Percentiles rank a stretch among this genome's conserved stretches.
These are phyloP conservation scores for Elsinoe arachidis DNA, from an alignment of 2,329 filamentous ascomycete genomes.

Conservation along the genomic window DNA sequence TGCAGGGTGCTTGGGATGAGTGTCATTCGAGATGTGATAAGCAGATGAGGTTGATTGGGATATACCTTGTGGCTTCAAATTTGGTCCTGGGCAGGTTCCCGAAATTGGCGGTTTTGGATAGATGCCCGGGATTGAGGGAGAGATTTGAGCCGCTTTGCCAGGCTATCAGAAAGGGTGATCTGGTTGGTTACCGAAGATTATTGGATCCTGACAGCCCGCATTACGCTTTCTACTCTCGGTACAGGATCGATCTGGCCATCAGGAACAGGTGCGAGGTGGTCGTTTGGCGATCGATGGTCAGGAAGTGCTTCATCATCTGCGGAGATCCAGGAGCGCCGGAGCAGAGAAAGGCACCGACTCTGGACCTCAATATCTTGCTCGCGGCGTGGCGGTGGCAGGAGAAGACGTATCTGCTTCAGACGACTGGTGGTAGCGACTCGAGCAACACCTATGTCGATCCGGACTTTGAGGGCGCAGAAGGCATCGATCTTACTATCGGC, in stretches of 20 bases:
- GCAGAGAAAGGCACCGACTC: conserved; percentile 56
- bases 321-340: conserved; percentile 58
- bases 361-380: conserved; percentile 63
- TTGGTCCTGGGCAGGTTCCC: conserved; percentile 80
- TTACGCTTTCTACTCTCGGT: conserved; percentile 65
- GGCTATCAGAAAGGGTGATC: conserved; percentile 65
- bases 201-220: conserved; percentile 47
- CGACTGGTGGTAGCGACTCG: conserved; percentile 20
- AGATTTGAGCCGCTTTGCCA: conserved; percentile 66
- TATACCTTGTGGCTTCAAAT: conserved; percentile 74
- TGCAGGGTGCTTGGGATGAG: conserved; percentile 74
- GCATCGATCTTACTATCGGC: conserved; percentile 12
- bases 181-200: conserved; percentile 62
- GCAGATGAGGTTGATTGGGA: conserved; percentile 72
- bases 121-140: conserved; percentile 59
- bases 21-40: conserved; percentile 49
- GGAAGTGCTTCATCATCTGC: conserved; percentile 68
- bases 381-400: conserved; percentile 58
- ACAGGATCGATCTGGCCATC: conserved; percentile 66
- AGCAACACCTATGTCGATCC: conserved; percentile 32
- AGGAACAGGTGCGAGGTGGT: conserved; percentile 69
- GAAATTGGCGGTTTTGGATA: conserved; percentile 53
- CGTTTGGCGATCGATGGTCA: conserved; percentile 73
- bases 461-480: conserved; percentile 33
- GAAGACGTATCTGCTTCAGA: conserved; percentile 28